Evolutionary conservation across 2,329 filamentous ascomycete species (phyloP), one percentile per base, ranked within the genome.

Genomic region (Cordyceps cicadae): DNA sequence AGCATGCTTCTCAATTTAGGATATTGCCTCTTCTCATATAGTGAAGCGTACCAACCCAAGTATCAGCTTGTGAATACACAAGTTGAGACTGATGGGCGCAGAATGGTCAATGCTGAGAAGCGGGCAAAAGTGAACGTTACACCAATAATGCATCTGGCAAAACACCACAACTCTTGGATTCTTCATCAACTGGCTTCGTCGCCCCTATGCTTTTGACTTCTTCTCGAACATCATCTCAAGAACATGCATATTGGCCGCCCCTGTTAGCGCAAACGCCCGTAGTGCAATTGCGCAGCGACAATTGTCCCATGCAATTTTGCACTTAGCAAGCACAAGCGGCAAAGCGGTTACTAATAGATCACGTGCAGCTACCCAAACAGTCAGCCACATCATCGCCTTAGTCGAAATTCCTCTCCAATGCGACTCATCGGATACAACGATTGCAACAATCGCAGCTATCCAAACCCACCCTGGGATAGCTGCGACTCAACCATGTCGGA

Each of bases 401-500:
- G 72, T 72, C 67, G 72, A 73, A 71, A 62, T 41, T 54, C 49
- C 37, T 49, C 37, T 24, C 19, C 50, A 6, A 45, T 19, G 29
- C 34, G 21, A 43, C 17, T 54, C 51, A 59, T 54, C 61, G 61
- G 61, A 56, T 62, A 62, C 61, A 62, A 74, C 67, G 68, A 72
- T 71, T 66, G 67, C 68, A 66, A 64, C 63, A 57, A 64, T 55
- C 64, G 64, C 65, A 63, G 64, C 55, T 55, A 29, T 32, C 50
- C 51, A 51, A 51, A 51, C 56, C 56, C 61, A 56, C 51, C 58
- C 32, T 54, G 58, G 58, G 49, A 62, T 54, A 68, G 65, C 65
- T 63, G 65, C 66, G 26, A 29, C 63, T 64, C 66, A 64, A 67
- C 67, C 66, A 74, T 75, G 72, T 70, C 71, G 64, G 71, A 72